These are phyloP conservation scores for Phytophthora brassicae DNA, from an alignment of 352 stramenopile species.

Conservation along the genomic window DNA sequence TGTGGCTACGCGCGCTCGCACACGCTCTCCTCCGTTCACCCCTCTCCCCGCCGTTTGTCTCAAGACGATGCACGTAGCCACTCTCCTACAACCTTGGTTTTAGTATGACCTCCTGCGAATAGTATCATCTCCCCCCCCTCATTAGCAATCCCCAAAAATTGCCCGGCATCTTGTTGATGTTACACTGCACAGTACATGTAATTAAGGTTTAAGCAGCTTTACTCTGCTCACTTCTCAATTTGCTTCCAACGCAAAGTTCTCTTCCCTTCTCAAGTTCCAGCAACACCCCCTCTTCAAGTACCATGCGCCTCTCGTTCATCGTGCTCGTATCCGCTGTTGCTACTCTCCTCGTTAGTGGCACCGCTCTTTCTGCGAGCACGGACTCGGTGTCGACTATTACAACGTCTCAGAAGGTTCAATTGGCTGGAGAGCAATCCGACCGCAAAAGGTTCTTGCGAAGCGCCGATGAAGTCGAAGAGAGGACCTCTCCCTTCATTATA, in stretches of 20 bases:
- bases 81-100: too few species aligned
- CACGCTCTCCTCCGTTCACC: too few species aligned
- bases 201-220: too few species aligned
- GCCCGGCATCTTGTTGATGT: too few species aligned
- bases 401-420: neutral
- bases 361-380: neutral
- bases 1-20: too few species aligned
- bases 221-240: neutral
- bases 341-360: neutral
- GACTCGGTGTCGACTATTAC: neutral
- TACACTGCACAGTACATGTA: too few species aligned
- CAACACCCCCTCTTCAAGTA: neutral
- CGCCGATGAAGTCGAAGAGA: neutral
- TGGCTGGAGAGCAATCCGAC: neutral
- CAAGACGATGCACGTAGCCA: too few species aligned
- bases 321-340: neutral
- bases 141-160: too few species aligned
- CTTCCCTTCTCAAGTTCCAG: neutral
- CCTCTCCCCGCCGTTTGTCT: too few species aligned
- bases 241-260: neutral
- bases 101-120: too few species aligned
- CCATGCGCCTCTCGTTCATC: neutral
- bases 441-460: neutral
- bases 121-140: too few species aligned
- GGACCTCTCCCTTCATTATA: neutral